A percentile compares a stretch with the other conserved stretches of the same genome.
phyloP scores from a whole-genome alignment of 2,329 filamentous ascomycete species.

The Arthroderma sp. region DNA sequence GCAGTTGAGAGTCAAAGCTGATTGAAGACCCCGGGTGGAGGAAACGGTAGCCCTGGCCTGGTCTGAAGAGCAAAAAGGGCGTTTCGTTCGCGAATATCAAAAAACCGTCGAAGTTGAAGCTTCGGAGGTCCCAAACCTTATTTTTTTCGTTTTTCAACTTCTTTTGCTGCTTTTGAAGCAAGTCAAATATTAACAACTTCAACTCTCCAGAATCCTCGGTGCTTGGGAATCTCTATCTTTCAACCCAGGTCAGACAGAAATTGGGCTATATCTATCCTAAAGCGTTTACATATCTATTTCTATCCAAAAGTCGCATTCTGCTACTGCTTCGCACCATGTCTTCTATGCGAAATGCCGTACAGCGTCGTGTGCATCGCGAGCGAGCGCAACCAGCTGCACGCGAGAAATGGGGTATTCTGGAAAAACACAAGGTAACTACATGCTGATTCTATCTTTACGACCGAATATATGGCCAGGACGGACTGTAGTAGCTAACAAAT shows the following conservation, averaged over 20 bases:
- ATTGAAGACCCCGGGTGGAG: not conserved
- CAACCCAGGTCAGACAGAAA: not conserved
- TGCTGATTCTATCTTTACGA: not conserved
- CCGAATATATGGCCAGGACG: not conserved
- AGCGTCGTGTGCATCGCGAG: conserved; percentile 78
- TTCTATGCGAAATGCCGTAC: conserved; percentile 51
- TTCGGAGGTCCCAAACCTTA: not conserved
- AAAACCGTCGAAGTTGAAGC: not conserved
- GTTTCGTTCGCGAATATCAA: no score
- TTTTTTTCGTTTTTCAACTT: no score
- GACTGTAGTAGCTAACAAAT: not conserved
- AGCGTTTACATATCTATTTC: not conserved
- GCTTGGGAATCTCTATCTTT: no score
- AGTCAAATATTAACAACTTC: no score
- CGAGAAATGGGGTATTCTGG: conserved; percentile 75
- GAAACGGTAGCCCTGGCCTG: no score
- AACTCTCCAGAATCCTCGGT: no score
- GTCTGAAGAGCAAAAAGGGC: no score
- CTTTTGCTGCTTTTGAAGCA: no score
- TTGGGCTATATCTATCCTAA: not conserved
- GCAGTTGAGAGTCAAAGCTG: not conserved
- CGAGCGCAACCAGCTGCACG: conserved; percentile 77
- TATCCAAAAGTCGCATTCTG: not conserved
- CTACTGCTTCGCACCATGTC: no score
- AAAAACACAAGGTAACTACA: conserved; percentile 70